These are phyloP conservation scores for Colletotrichum gigasporum DNA, from an alignment of 2,329 filamentous ascomycete species.

Conservation along the genomic window DNA sequence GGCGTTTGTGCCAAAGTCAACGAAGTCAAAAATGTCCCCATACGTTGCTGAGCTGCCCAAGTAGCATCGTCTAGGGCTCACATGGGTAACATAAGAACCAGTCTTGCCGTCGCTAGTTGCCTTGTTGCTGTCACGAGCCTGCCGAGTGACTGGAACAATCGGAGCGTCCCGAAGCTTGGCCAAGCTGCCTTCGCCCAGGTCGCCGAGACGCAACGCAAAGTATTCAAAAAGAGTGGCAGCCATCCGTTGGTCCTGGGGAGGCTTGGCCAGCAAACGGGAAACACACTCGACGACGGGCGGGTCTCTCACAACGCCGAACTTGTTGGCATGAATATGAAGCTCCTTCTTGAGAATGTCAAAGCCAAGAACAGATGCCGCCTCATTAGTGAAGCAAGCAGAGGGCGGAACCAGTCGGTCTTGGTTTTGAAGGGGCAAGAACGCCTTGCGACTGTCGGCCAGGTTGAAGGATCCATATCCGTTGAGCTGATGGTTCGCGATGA, in stretches of 20 bases:
- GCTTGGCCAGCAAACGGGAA: slow-evolving; percentile 74
- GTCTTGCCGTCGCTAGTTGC: slow-evolving; percentile 29
- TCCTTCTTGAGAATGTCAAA: slow-evolving; percentile 82
- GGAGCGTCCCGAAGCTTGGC: slow-evolving; percentile 69
- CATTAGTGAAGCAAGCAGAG: slow-evolving; percentile 83
- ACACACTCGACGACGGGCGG: slow-evolving; percentile 83
- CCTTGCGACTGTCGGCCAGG: slow-evolving; percentile 61
- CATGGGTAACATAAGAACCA: slow-evolving; percentile 54
- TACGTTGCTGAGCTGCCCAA: slow-evolving; percentile 78
- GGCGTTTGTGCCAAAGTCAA: slow-evolving; percentile 88
- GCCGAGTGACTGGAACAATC: slow-evolving; percentile 74
- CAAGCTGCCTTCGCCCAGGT: slow-evolving; percentile 72
- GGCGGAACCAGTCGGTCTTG: slow-evolving; percentile 74
- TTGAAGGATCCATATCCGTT: slow-evolving; percentile 78
- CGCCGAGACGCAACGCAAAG: slow-evolving; percentile 79
- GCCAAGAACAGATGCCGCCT: slow-evolving; percentile 78
- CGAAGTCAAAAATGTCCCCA: slow-evolving; percentile 94
- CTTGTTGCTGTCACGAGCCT: slow-evolving; percentile 33
- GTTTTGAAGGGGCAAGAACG: slow-evolving; percentile 79
- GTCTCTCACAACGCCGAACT: slow-evolving; percentile 83
- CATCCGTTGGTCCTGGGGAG: slow-evolving; percentile 72
- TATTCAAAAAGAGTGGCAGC: slow-evolving; percentile 84
- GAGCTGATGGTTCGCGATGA: slow-evolving; percentile 79
- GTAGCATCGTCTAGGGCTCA: slow-evolving; percentile 80
- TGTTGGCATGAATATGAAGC: slow-evolving; percentile 77